phyloP scores from a whole-genome alignment of 192 early-diverging fungal species.

The Entomortierella beljakovae region DNA sequence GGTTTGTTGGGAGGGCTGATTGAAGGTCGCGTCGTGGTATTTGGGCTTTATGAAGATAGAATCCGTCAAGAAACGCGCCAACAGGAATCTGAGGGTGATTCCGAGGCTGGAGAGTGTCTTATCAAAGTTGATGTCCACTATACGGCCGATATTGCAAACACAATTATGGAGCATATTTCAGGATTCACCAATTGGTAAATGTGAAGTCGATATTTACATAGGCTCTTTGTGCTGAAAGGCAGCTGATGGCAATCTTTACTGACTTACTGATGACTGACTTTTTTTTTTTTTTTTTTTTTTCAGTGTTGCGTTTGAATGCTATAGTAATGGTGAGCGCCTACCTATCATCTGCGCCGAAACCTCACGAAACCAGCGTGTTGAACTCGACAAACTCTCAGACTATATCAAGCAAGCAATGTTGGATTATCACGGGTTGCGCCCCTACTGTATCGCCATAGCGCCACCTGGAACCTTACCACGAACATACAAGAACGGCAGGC shows the following conservation, averaged over 20 bases:
- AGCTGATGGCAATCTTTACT: too few species aligned
- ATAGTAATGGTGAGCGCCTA: conserved; percentile 72
- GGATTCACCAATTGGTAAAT: conserved; percentile 57
- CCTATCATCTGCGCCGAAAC: conserved; percentile 78
- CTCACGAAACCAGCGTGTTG: conserved; percentile 48
- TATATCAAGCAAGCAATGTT: conserved; percentile 56
- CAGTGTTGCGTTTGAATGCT: conserved; percentile 71
- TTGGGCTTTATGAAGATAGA: conserved; percentile 79
- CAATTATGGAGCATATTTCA: conserved; percentile 25
- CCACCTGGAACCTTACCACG: conserved; percentile 70
- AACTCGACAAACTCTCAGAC: conserved; percentile 61
- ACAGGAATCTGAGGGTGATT: not conserved
- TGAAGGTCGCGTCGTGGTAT: conserved; percentile 76
- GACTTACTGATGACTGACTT: not conserved
- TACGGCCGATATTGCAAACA: conserved; percentile 36
- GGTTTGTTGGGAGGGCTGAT: conserved; percentile 77
- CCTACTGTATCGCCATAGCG: conserved; percentile 71
- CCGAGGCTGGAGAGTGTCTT: not conserved
- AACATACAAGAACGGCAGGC: conserved; percentile 71
- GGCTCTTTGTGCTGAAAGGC: too few species aligned
- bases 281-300: not conserved
- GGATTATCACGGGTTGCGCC: conserved; percentile 68
- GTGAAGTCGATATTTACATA: too few species aligned
- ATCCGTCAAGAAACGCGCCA: conserved; percentile 56
- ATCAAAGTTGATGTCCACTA: conserved; percentile 12